phyloP scores from a whole-genome alignment of 1,284 basidiomycete genomes.

The Takashimella koratensis region DNA sequence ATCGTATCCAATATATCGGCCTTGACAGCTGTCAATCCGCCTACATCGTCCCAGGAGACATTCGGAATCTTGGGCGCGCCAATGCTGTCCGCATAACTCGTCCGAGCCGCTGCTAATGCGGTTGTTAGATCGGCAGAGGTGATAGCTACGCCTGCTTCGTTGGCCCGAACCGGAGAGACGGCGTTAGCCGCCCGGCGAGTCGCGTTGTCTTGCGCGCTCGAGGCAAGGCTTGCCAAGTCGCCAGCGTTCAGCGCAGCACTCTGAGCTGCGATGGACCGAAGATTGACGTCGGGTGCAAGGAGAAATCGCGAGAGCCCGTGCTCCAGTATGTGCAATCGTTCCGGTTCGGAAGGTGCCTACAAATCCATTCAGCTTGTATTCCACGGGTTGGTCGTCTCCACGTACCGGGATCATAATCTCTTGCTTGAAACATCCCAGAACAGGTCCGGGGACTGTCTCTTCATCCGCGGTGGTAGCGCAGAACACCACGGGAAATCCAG shows the following conservation, averaged over 20 bases:
- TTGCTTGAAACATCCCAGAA: conserved; percentile 82
- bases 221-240: conserved; percentile 72
- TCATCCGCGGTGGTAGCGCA: conserved; percentile 71
- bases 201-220: conserved; percentile 60
- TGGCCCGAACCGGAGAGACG: conserved; percentile 5
- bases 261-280: conserved; percentile 71
- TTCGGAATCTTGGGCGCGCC: conserved; percentile 95
- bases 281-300: conserved; percentile 73
- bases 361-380: background rate
- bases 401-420: conserved; percentile 71
- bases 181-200: conserved; percentile 52
- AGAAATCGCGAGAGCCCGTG: conserved; percentile 53
- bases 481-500: conserved; percentile 62
- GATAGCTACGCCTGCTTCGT: conserved; percentile 58
- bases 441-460: conserved; percentile 62
- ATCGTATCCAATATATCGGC: conserved; percentile 94
- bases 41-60: conserved; percentile 97
- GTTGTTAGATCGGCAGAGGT: conserved; percentile 66
- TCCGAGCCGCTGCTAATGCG: conserved; percentile 72
- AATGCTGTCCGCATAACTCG: conserved; percentile 84
- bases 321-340: conserved; percentile 64
- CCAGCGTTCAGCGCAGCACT: conserved; percentile 87
- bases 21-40: conserved; percentile 85
- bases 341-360: conserved; percentile 79
- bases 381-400: background rate